phyloP scores from a whole-genome alignment of 2,329 filamentous ascomycete genomes.

The Colletotrichum sp. region DNA sequence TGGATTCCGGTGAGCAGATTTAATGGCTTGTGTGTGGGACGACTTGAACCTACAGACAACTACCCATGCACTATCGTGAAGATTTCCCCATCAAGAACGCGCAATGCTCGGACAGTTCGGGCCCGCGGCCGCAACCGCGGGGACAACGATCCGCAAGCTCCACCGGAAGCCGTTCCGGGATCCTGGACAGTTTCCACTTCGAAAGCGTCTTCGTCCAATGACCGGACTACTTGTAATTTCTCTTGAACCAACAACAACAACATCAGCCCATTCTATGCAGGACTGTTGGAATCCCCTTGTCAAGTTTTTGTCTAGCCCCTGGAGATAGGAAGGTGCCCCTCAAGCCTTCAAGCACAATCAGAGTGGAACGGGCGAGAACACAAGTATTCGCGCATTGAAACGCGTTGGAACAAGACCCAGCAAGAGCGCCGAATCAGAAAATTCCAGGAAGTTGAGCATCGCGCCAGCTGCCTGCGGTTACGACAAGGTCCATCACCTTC shows the following conservation, averaged over 20 bases:
- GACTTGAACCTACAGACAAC: not conserved
- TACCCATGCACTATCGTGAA: not conserved
- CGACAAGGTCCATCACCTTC: not conserved
- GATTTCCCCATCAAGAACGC: not conserved
- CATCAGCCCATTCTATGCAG: not conserved
- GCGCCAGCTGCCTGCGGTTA: not conserved
- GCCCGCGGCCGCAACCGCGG: not conserved
- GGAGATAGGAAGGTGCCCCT: not conserved
- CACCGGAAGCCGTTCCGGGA: not conserved
- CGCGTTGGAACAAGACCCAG: not conserved
- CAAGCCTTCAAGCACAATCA: not conserved
- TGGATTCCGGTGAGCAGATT: not conserved
- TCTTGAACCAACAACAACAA: not conserved
- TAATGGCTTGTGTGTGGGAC: not conserved
- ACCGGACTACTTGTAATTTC: not conserved
- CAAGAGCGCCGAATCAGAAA: not conserved
- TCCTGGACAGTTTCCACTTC: not conserved
- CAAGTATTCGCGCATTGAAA: not conserved
- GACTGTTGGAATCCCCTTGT: not conserved
- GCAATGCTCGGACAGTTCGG: not conserved
- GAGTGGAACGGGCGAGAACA: rapidly evolving
- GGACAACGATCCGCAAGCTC: not conserved
- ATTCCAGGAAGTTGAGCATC: rapidly evolving
- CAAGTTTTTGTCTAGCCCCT: not conserved
- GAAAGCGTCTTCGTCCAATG: not conserved